Conservation (phyloP, 495 filamentous ascomycete species). For the Pyrenula aspistea region DNA sequence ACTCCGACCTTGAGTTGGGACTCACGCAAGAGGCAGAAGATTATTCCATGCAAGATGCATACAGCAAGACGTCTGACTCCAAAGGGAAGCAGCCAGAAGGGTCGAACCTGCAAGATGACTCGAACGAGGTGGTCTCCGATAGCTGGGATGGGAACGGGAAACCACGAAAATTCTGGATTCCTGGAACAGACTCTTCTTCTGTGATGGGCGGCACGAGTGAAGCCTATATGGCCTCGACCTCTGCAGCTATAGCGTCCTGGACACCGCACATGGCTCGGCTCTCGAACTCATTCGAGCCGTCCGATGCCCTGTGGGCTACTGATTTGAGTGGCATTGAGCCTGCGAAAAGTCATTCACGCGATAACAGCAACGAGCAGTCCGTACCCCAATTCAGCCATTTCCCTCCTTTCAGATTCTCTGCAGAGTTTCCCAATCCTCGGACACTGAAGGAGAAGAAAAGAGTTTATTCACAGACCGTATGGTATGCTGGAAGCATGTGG, state of each 20-base stretch:
- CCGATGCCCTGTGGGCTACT: constrained; percentile 36
- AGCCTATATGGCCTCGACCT: constrained; percentile 10
- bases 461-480: constrained; percentile 49
- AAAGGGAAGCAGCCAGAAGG: constrained; percentile 29
- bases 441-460: constrained; percentile 47
- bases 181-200: constrained; percentile 43
- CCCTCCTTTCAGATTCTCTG: constrained; percentile 47
- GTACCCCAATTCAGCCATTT: constrained; percentile 36
- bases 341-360: neutral
- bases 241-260: neutral
- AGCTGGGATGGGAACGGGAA: constrained; percentile 39
- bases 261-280: constrained; percentile 22
- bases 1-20: constrained; percentile 33
- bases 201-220: constrained; percentile 41
- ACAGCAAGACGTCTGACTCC: constrained; percentile 7
- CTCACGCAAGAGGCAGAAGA: constrained; percentile 21
- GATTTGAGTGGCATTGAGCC: constrained; percentile 22
- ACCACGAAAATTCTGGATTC: constrained; percentile 46
- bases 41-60: constrained; percentile 3
- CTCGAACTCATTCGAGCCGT: constrained; percentile 30
- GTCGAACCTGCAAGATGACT: constrained; percentile 2
- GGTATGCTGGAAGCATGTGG: constrained; percentile 48
- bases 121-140: constrained; percentile 24
- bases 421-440: constrained; percentile 43
- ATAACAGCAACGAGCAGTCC: constrained; percentile 15